Percentiles rank a stretch among this genome's conserved stretches.
Evolutionary conservation across 176 grass and related monocot species (phyloP).

Genomic region (Oryza glumipatula): DNA sequence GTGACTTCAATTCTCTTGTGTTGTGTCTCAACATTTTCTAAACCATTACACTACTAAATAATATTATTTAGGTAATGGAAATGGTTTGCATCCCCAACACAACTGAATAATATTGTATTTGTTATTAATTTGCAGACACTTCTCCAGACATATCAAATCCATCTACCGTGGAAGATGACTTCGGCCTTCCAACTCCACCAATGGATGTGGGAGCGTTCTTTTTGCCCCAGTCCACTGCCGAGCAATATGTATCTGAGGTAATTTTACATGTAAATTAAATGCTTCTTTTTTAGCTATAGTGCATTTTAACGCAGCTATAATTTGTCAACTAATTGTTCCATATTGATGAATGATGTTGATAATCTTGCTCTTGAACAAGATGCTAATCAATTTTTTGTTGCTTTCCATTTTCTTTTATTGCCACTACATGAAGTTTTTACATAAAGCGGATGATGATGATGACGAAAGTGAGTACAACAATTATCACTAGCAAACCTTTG

Average conservation of each 20-base stretch:
- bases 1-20: too few species aligned
- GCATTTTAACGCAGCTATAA: not conserved
- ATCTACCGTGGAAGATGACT: slow-evolving; percentile 33
- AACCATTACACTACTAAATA: too few species aligned
- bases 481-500: not conserved
- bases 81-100: too few species aligned
- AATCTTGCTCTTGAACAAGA: not conserved
- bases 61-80: too few species aligned
- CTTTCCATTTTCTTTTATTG: not conserved
- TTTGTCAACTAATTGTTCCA: not conserved
- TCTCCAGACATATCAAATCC: not conserved
- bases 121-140: slow-evolving; percentile 17
- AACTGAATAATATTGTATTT: too few species aligned
- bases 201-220: slow-evolving; percentile 59
- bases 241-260: slow-evolving; percentile 57
- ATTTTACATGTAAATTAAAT: not conserved
- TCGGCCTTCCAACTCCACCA: slow-evolving; percentile 63
- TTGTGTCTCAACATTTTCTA: too few species aligned
- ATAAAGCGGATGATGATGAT: slow-evolving; percentile 45
- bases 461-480: slow-evolving; percentile 56
- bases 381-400: not conserved
- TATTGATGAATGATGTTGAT: not conserved
- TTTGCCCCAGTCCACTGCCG: slow-evolving; percentile 30
- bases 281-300: not conserved
- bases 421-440: slow-evolving; percentile 39